Percentiles rank a stretch among this genome's conserved stretches.
These are phyloP conservation scores for Arachnomyces sp. DNA, from an alignment of 2,329 filamentous ascomycete genomes.

Conservation along the genomic window DNA sequence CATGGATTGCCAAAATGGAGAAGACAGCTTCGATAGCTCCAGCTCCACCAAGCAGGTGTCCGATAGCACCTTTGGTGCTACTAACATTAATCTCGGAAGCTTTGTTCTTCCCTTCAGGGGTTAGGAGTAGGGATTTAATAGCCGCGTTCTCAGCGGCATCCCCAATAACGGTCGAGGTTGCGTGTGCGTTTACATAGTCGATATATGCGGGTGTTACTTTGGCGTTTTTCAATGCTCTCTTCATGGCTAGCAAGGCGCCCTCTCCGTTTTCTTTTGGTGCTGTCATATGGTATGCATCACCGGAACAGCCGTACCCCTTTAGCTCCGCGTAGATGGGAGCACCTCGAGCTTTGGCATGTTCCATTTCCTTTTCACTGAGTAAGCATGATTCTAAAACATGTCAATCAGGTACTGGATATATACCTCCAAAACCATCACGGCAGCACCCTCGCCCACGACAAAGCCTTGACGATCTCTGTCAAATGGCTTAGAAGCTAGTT, in stretches of 20 bases:
- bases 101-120: slow-evolving; percentile 56
- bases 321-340: slow-evolving; percentile 84
- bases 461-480: slow-evolving; percentile 75
- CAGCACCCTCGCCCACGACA: slow-evolving; percentile 87
- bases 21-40: slow-evolving; percentile 88
- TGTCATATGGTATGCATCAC: slow-evolving; percentile 90
- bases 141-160: slow-evolving; percentile 83
- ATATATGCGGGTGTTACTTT: slow-evolving; percentile 60
- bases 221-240: slow-evolving; percentile 67
- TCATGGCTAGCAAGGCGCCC: slow-evolving; percentile 81
- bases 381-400: not conserved
- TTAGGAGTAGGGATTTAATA: slow-evolving; percentile 69
- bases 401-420: slow-evolving; percentile 8
- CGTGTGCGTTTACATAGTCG: slow-evolving; percentile 93
- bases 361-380: slow-evolving; percentile 54
- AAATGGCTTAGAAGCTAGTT: slow-evolving; percentile 74
- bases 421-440: slow-evolving; percentile 75
- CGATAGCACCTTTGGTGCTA: slow-evolving; percentile 88
- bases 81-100: slow-evolving; percentile 70
- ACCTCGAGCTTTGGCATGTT: slow-evolving; percentile 72
- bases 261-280: slow-evolving; percentile 75
- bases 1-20: slow-evolving; percentile 65
- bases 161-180: slow-evolving; percentile 77
- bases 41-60: slow-evolving; percentile 84
- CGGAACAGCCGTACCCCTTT: slow-evolving; percentile 80